Conservation (phyloP, 2,329 filamentous ascomycete genomes). For the Eutypella sp. region DNA sequence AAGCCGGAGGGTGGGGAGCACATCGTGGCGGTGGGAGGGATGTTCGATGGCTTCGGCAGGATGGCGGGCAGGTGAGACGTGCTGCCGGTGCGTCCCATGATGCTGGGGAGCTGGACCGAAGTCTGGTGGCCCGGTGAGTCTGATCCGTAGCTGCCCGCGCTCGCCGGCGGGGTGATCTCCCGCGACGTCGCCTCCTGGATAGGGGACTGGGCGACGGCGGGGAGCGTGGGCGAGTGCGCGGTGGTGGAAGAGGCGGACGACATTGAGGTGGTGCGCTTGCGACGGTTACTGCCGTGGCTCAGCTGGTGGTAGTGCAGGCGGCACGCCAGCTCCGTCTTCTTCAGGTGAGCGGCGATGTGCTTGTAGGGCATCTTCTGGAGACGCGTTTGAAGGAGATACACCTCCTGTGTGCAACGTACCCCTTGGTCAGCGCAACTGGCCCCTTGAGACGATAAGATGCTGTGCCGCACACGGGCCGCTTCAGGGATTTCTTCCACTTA, state of each 20-base stretch:
- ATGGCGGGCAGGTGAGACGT: conserved; percentile 53
- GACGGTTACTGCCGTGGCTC: conserved; percentile 74
- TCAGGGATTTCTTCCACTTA: conserved; percentile 33
- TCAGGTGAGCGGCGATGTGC: conserved; percentile 78
- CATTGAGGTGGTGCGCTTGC: conserved; percentile 69
- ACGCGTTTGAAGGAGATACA: conserved; percentile 77
- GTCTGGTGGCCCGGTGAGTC: conserved; percentile 38
- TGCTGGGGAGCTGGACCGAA: conserved; percentile 48
- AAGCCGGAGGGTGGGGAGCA: conserved; percentile 35
- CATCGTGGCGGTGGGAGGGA: conserved; percentile 37
- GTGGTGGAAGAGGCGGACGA: conserved; percentile 61
- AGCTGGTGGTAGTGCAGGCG: conserved; percentile 84
- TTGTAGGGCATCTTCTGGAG: conserved; percentile 89
- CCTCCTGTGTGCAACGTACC: conserved; percentile 53
- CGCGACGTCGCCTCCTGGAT: conserved; percentile 44
- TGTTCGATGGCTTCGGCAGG: conserved; percentile 58
- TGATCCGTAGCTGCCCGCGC: conserved; percentile 39
- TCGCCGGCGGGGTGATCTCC: conserved; percentile 44
- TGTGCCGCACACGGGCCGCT: no score
- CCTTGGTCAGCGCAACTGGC: conserved; percentile 7
- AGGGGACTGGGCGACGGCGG: conserved; percentile 44
- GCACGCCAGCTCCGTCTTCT: conserved; percentile 84
- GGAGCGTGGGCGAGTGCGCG: conserved; percentile 46
- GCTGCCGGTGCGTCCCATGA: conserved; percentile 38
- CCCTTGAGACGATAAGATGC: neutral